These are phyloP conservation scores for Chlamydomonas asymmetrica DNA, from an alignment of 139 green algal species.

Conservation along the genomic window DNA sequence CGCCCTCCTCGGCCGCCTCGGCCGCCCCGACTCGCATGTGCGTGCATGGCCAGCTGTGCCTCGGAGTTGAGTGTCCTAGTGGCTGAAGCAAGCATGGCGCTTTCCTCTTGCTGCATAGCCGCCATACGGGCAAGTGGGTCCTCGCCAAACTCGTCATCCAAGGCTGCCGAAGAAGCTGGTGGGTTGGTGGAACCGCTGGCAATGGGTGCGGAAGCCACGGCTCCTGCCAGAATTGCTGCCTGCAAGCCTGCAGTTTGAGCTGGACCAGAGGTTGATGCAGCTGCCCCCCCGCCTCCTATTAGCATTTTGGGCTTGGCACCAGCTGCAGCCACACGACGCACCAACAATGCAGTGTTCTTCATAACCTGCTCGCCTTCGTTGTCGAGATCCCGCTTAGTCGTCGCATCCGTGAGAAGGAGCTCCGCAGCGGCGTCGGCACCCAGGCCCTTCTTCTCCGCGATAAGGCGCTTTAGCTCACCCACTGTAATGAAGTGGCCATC, in stretches of 20 bases:
- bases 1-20: constrained; percentile 16
- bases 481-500: constrained; percentile 76
- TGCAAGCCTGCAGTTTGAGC: background rate
- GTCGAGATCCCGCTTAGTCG: constrained; percentile 52
- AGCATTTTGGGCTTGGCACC: constrained; percentile 2
- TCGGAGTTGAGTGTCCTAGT: constrained; percentile 3
- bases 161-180: background rate
- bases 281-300: constrained; percentile 2
- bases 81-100: constrained; percentile 10
- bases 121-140: constrained; percentile 39
- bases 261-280: constrained; percentile 3
- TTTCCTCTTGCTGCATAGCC: constrained; percentile 25
- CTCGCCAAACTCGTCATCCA: constrained; percentile 48
- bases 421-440: constrained; percentile 58
- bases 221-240: too few species aligned
- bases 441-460: constrained; percentile 76
- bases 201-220: too few species aligned
- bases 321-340: constrained; percentile 58
- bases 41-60: constrained; percentile 6
- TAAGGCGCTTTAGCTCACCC: constrained; percentile 76
- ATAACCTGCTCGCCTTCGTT: constrained; percentile 69
- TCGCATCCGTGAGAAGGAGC: constrained; percentile 67
- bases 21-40: constrained; percentile 11
- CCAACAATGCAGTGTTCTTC: constrained; percentile 63
- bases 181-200: too few species aligned